Base-by-base conservation (phyloP, 768 basidiomycete genomes). In the Suillus alpinus region DNA sequence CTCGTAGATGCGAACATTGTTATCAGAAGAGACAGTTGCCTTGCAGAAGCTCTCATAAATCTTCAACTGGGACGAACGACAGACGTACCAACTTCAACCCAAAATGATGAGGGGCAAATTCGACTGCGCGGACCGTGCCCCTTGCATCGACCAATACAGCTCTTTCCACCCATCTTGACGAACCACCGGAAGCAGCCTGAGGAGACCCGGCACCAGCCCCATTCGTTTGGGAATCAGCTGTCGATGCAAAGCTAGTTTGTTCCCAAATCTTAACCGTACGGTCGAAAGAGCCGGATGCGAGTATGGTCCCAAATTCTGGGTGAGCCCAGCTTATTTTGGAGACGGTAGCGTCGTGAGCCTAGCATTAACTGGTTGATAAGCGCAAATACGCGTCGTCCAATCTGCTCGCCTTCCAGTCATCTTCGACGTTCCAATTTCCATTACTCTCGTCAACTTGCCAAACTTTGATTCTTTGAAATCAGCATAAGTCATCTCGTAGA, bases 311-410 rank as follows among this genome's bases (percentile, higher is more conserved):
- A 61, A 94, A 95, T 73, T 95, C 89, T 5, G 96, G 94, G 69
- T 95, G 94, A 1, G 94, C 94, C 92, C 94, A 98, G 57, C 84
- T 84, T 14, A 97, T 67, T 71, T 83, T 88, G 8, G 93, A 85
- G 40, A 97, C 81, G 0, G 95, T 86, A 16, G 94, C 94, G 68
- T 96, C 94, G 71, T 98, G 95, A n/a, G 95, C 96, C 92, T 96
- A 67, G 57, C n/a, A 40, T 57, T 52, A 61, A 57, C 39, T 51
- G n/a, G 1, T 1, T 31, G 34, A 53, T 53, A 53, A 53, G 52
- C 34, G 23, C 64, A 34, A 61, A 58, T 26, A 43, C 40, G 36
- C 46, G 46, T 34, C 18, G 20, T 39, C 36, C 40, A 12, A 43
- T 40, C 31, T n/a, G 20, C 39, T 49, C 58, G 90, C 94, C 81